Evolutionary conservation across 2,329 filamentous ascomycete genomes (phyloP), one percentile per base, ranked within the genome.

Genomic region (Grosmannia penicillata): DNA sequence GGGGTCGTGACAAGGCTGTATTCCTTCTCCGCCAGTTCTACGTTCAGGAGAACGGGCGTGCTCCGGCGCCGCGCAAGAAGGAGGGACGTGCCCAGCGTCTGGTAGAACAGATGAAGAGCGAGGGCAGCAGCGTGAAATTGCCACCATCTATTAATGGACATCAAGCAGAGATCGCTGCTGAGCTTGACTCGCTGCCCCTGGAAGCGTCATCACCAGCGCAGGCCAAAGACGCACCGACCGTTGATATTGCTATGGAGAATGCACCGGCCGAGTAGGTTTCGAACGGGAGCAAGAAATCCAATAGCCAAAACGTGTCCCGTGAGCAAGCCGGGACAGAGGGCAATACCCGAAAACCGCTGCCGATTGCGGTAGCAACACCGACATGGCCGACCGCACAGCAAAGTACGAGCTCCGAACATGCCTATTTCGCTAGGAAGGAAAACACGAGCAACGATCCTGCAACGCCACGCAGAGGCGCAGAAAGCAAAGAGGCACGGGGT

Each of bases 1-100:
- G 93, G 65, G 84, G 85, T 51, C 75, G 85, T 33, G 83, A 94
- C 52, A 89, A 96, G 53, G 89, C 91, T 5, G 93, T 98, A 43
- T 87, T 89, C 57, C 61, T 98, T 48, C 66, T 98, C 47, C 72
- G 93, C 46, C 78, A 89, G 42, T 98, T 98, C 59, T 98, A 98
- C 56, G 83, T 98, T 24, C 91, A 98, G 59, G 87, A 98, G 59
- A 98, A 98, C 58, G 85, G 83, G 46, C 82, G 91, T 67, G 84
- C 66, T 11, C 67, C 67, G 6, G 60, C 69, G 11, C 67, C 67
- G 23, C 59, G 67, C 32, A 70, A 70, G 53, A 70, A 70, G 48
- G 67, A 70, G 53, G 67, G 67, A 25, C 62, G 67, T 8, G 67
- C 67, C n/a, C 66, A 67, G 28, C 61, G 67, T 14, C 51, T 70